Evolutionary conservation across 1,139 yeast species (phyloP), one percentile per base, ranked within the genome.

Genomic region (Geotrichum histeridarum): DNA sequence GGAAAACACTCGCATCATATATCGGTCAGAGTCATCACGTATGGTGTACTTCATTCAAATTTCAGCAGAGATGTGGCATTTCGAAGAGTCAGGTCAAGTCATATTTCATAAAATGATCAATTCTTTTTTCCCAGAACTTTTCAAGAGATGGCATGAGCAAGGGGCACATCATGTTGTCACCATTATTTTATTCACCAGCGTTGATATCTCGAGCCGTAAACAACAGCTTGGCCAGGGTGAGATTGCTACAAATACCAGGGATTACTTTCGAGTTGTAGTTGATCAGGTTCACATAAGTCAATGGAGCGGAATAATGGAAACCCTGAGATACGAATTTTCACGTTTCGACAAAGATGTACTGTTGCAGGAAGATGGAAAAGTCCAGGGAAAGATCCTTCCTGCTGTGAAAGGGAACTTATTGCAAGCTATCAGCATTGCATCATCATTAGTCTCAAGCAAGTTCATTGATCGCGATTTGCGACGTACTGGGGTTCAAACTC

Each of bases 11-110:
- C 84, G 84, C 61, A 73, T 93, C 17, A 87, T 90, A 0, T 93
- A 86, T 66, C 77, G 99, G 51, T 88, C 96, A 0, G 97, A 93
- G 63, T 84, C 96, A 47, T 95, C 98, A 1, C 81, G 87, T 56
- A 73, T 91, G 57, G 80, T 90, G 11, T 87, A 91, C 50, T 75
- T 94, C 58, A 82, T 94, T 51, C 99, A 94, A 67, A 81, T 91
- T 61, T 87, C 97, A 1, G 78, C 86, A 42, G 99, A 94, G 65
- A 94, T 93, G 97, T 94, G 98, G 95, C 90, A 91, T 67, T 94
- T 94, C 69, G 98, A 93, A 70, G 97, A 91, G 65, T 86, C 86
- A 62, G 99, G 99, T 0, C 98, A 91, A 65, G 86, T 91, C 51
- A 81, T 89, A 79, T 93, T 91, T 67, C 95, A 91, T 68, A 90